Evolutionary conservation across 2,329 filamentous ascomycete genomes (phyloP), one percentile per base, ranked within the genome.

Genomic region (Phyllosticta capitalensis): DNA sequence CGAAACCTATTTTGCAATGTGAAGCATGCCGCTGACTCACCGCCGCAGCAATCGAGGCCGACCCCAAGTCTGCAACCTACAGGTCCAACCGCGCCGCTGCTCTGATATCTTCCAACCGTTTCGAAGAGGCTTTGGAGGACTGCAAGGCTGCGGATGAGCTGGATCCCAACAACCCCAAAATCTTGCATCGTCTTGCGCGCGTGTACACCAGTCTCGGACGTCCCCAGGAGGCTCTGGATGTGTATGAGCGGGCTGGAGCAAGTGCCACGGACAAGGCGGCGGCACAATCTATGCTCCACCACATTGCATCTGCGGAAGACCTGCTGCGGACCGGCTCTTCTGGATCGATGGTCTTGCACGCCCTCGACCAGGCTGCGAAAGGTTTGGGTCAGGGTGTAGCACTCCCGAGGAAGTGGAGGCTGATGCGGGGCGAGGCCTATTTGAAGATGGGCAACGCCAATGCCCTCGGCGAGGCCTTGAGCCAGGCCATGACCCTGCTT

Each of bases 11-110:
- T 7, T 7, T n/a, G 2, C 17, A 45, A 1, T 4, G 2, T 45
- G 38, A 6, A n/a, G 3, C n/a, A 45, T n/a, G 14, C n/a, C 38
- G n/a, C 14, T 45, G 17, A 45, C 38, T 3, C n/a, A 14, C 38
- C 24, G 24, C 50, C 61, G 60, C 71, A 96, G 94, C 94, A 63
- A 88, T 99, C 68, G 88, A 94, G 67, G 83, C 92, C 63, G 86
- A 92, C 68, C 92, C 92, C 58, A 81, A 86, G 67, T 95, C 92
- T 56, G 80, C 92, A 38, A 95, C 91, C 52, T 97, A 95, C 74
- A 83, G 95, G 65, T 92, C 90, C 72, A 99, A 99, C 79, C 88
- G 94, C 68, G 92, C 94, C 48, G 94, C 94, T 28, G 94, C 94
- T 38, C 90, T 89, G 77, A 96, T 99, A 81, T 90, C 90, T 57